phyloP scores from a whole-genome alignment of 305 asterid genomes.

The Salvia sclarea region DNA sequence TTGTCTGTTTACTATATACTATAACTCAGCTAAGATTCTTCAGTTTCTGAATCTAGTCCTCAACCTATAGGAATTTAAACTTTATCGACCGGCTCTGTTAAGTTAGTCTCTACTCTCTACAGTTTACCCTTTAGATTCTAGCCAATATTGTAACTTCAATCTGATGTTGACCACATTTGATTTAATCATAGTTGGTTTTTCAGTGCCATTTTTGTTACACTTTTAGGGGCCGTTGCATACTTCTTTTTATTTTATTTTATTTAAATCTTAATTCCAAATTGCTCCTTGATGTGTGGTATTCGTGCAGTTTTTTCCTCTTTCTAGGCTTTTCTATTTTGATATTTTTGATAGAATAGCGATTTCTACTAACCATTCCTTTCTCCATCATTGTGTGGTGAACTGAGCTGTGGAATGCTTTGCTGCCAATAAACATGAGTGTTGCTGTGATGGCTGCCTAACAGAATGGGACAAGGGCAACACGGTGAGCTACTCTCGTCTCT shows the following conservation, averaged over 20 bases:
- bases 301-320: neutral
- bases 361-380: neutral
- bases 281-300: neutral
- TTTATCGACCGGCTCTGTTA: neutral
- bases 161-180: neutral
- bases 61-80: neutral
- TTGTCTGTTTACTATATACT: slow-evolving; percentile 5
- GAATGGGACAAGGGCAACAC: too few species aligned
- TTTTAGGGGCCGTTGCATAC: neutral
- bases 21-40: neutral
- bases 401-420: neutral
- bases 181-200: neutral
- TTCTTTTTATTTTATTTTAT: too few species aligned
- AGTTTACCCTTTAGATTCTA: neutral
- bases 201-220: neutral
- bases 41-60: neutral
- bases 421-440: neutral
- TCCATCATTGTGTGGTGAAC: neutral
- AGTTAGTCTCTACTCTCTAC: slow-evolving; percentile 17
- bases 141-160: neutral
- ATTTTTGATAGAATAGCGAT: neutral
- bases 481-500: neutral
- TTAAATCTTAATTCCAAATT: neutral
- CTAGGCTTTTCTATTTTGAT: neutral
- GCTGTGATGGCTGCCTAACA: neutral